Base-by-base conservation (phyloP, 441 rosid genomes). In the Pelargonium fulgidum region DNA sequence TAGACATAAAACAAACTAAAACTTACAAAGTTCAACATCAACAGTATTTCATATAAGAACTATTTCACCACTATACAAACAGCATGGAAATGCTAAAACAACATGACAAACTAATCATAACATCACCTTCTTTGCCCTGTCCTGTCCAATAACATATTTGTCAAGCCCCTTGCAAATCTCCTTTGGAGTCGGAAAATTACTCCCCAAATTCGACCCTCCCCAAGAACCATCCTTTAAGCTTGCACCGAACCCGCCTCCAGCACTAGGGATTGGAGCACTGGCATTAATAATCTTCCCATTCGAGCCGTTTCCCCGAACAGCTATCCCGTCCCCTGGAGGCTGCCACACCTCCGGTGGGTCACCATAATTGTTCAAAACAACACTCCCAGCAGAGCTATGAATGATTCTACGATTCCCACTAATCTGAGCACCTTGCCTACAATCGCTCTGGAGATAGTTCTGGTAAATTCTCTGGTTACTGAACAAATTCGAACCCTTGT, bases 261-360 rank as follows among this genome's bases (percentile, higher is more conserved):
- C 69, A 68, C 81, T 82, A 0, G 82, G 26, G 62, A 65, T 64
- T 7, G 78, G 73, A 33, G 84, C 86, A 59, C 85, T 79, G 0
- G 81, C 84, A 22, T 84, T 83, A 12, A 82, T 77, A 20, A 73
- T 73, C 76, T 79, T 81, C 44, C 79, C 75, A 20, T 52, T 75
- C 2, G 80, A 70, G 8, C 82, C 89, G 39, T 73, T 77, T 65
- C 75, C 81, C 78, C 83, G 72, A 72, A 85, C 75, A 3, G 89
- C 82, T 80, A 89, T 66, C 64, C 91, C 96, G 68, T 87, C 93
- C 3, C 96, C 96, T 0, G 98, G 98, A 62, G 99, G 97, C 81
- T 92, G 96, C 99, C 98, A 94, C 12, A 92, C 87, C 91, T 94
- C 98, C 4, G 99, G 99, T 9, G 99, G 97, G 65, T 92, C 97